These are phyloP conservation scores for Cercophora samala DNA, from an alignment of 495 filamentous ascomycete genomes.

Conservation along the genomic window DNA sequence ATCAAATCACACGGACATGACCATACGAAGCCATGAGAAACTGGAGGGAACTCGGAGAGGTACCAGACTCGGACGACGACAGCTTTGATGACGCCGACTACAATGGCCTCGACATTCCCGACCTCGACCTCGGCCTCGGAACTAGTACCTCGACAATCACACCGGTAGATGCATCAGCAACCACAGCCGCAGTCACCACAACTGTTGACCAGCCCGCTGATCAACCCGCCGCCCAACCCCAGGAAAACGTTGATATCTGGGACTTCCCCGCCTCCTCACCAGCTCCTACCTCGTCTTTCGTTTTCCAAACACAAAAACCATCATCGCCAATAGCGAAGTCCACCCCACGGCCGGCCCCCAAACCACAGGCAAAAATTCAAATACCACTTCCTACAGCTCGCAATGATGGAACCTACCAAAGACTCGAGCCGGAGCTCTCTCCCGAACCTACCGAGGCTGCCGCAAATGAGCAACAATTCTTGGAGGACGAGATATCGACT, in stretches of 20 bases:
- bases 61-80: slow-evolving; percentile 57
- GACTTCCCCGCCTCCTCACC: slow-evolving; percentile 11
- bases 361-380: not conserved
- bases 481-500: slow-evolving; percentile 19
- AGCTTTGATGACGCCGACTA: slow-evolving; percentile 42
- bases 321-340: not conserved
- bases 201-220: slow-evolving; percentile 7
- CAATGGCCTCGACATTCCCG: slow-evolving; percentile 20
- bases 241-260: slow-evolving; percentile 14
- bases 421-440: not conserved
- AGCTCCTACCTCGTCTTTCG: not conserved
- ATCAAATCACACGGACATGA: slow-evolving; percentile 29
- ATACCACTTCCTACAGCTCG: not conserved
- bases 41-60: slow-evolving; percentile 57
- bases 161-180: not conserved
- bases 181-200: slow-evolving; percentile 7
- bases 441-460: not conserved
- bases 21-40: slow-evolving; percentile 43
- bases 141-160: not conserved
- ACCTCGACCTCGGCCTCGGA: slow-evolving; percentile 6
- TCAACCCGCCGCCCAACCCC: slow-evolving; percentile 6
- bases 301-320: not conserved
- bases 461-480: not conserved
- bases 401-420: not conserved
- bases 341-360: not conserved